Base-by-base conservation (phyloP, 2,329 filamentous ascomycete genomes). In the Calonectria multiphialidica region DNA sequence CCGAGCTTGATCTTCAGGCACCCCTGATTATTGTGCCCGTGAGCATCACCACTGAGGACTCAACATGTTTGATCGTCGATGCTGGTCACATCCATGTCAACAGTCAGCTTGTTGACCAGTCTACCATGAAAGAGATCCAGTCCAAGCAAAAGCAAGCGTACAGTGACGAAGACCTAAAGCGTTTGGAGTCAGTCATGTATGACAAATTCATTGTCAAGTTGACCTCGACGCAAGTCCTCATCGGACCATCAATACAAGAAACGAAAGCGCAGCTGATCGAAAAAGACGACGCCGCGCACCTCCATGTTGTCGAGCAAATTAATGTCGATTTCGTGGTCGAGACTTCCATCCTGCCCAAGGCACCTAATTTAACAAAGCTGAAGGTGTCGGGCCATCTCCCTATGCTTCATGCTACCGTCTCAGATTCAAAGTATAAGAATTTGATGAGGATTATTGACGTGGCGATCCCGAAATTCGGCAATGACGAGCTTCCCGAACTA, bases 271-370 rank as follows among this genome's bases (percentile, higher is more conserved):
- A 98, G 77, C 88, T 99, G 4, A 89, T 90, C 15, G 88, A 91
- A 33, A 90, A 91, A 74, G 90, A 93, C 30, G 90, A 93, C 8
- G 88, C 89, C 1, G 93, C 93, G 69, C 92, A 93, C 74, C 89
- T 97, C 76, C 96, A 98, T 81, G 92, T 99, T 67, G 95, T 99
- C 42, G 96, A 99, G 82, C 93, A 95, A 76, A 99, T 99, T 86
- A 99, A 98, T 77, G 94, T 99, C 78, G 95, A 98, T 82, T 98
- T 99, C 82, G 92, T 95, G 13, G 91, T 99, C n/a, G 96, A 98
- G 82, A 93, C 94, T 23, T 99, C 96, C 9, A 99, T 99, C 77
- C 87, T 99, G n/a, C 97, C 97, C 0, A 98, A 98, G 81, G 95
- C 95, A 0, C 94, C 96, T 0, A 97, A 98, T 74, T 87, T 99